A percentile compares a stretch with the other conserved stretches of the same genome.
Conservation (phyloP, 202 grass and related monocot genomes). For the Cymbopogon flexuosus region DNA sequence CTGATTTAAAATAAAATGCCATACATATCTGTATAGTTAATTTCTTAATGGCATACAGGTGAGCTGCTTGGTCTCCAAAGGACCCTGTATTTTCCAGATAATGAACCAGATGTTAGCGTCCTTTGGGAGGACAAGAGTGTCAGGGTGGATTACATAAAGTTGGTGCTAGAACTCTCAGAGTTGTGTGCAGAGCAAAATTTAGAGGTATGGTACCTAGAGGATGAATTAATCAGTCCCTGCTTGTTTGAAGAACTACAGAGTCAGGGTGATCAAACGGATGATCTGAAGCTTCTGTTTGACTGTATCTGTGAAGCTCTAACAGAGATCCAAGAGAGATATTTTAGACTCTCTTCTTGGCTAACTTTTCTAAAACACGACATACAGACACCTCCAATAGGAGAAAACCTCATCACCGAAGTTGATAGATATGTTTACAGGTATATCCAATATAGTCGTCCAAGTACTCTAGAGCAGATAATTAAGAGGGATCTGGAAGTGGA, state of each 20-base stretch:
- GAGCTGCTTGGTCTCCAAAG: slow-evolving; percentile 28
- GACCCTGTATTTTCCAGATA: slow-evolving; percentile 29
- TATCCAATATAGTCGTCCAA: slow-evolving; percentile 48
- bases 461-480: slow-evolving; percentile 56
- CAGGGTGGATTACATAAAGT: slow-evolving; percentile 52
- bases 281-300: slow-evolving; percentile 79
- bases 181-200: slow-evolving; percentile 54
- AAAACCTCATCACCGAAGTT: slow-evolving; percentile 62
- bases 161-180: slow-evolving; percentile 65
- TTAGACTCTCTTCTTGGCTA: slow-evolving; percentile 50
- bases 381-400: slow-evolving; percentile 39
- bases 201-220: slow-evolving; percentile 73
- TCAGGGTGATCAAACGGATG: slow-evolving; percentile 38
- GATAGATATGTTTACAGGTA: slow-evolving; percentile 39
- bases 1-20: slow-evolving; percentile 13
- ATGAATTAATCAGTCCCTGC: slow-evolving; percentile 74
- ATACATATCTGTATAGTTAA: slow-evolving; percentile 22
- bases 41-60: slow-evolving; percentile 44
- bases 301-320: slow-evolving; percentile 81
- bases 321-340: slow-evolving; percentile 76
- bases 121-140: slow-evolving; percentile 53
- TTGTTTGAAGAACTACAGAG: slow-evolving; percentile 59
- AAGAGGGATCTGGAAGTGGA: slow-evolving; percentile 52
- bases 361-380: slow-evolving; percentile 50
- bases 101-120: slow-evolving; percentile 31